A percentile compares a stretch with the other conserved stretches of the same genome.
Evolutionary conservation across 2,329 filamentous ascomycete genomes (phyloP).

Genomic region (Aspergillus bombycis): DNA sequence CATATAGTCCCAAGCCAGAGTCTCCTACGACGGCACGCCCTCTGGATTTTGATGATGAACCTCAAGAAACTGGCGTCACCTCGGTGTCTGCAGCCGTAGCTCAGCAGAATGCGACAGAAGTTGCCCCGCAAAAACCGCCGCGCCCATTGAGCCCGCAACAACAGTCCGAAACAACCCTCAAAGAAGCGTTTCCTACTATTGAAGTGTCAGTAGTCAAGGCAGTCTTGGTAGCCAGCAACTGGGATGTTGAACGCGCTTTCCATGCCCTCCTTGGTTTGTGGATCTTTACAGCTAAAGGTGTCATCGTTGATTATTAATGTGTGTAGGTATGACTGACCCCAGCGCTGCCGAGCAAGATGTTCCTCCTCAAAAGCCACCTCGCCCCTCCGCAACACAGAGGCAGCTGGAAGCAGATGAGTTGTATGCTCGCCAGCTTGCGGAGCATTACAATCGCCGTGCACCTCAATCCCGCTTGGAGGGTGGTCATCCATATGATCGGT

Average conservation of each 20-base stretch:
- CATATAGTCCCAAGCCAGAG: conserved; percentile 47
- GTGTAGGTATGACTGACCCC: conserved; percentile 75
- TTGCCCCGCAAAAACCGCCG: conserved; percentile 77
- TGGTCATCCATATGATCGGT: conserved; percentile 45
- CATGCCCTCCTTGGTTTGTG: conserved; percentile 81
- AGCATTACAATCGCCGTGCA: conserved; percentile 71
- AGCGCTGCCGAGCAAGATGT: conserved; percentile 64
- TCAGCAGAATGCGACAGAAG: conserved; percentile 33
- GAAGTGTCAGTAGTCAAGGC: conserved; percentile 82
- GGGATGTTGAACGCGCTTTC: conserved; percentile 89
- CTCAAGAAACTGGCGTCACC: conserved; percentile 46
- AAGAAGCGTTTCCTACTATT: conserved; percentile 89
- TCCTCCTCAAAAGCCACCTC: conserved; percentile 79
- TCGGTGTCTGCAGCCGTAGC: conserved; percentile 29
- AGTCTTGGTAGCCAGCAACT: conserved; percentile 81
- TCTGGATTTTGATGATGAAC: conserved; percentile 62
- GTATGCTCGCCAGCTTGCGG: conserved; percentile 88
- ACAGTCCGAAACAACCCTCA: conserved; percentile 83
- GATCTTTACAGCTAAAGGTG: background rate
- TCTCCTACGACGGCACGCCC: conserved; percentile 60
- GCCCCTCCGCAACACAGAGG: conserved; percentile 69
- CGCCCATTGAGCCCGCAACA: conserved; percentile 79
- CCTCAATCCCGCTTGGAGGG: conserved; percentile 36
- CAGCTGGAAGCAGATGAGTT: conserved; percentile 90
- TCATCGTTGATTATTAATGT: conserved; percentile 7